Base-by-base conservation (phyloP, 257 asterid genomes). In the Cynanchum wilfordii region DNA sequence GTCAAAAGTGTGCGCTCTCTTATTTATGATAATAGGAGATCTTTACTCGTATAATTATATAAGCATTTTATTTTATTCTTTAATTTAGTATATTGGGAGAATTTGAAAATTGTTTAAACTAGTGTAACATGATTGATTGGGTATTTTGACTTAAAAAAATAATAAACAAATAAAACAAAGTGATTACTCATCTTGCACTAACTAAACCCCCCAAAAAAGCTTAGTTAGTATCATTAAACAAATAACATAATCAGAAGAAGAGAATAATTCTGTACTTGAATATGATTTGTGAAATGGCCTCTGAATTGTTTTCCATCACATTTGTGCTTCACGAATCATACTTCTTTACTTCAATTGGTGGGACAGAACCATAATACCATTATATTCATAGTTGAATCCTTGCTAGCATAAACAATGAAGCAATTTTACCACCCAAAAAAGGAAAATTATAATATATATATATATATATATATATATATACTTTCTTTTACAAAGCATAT, bases 281-380 rank as follows among this genome's bases (percentile, higher is more conserved):
- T 64, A 20, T 30, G n/a, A 13, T 29, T 33, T 30, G 25, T 62
- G 45, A 62, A 60, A 62, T 62, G 47, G 47, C 47, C 68, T 33
- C 12, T 62, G 15, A 62, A 62, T 62, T 62, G 66, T 62, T 62
- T 62, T 30, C 68, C 24, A 62, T 62, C 45, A 5, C 24, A 64
- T 36, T 42, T 64, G 27, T 64, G 69, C 69, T 64, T 64, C 50
- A 64, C 36, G 69, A 64, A 64, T 64, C 49, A 20, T 64, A 36
- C 50, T 19, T 36, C n/a, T 36, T 64, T 2, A 25, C 40, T 64
- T 63, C 7, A 63, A 8, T 36, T 64, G 69, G 69, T 64, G 69
- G 69, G 69, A 36, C 69, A 64, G 69, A 36, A 36, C 29, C 68
- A 33, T 63, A 33, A 63, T 63, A 63, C 15, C 27, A 64, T 33